Evolutionary conservation across 1,284 basidiomycete genomes (phyloP).

Genomic region (Ganoderma lucidum): DNA sequence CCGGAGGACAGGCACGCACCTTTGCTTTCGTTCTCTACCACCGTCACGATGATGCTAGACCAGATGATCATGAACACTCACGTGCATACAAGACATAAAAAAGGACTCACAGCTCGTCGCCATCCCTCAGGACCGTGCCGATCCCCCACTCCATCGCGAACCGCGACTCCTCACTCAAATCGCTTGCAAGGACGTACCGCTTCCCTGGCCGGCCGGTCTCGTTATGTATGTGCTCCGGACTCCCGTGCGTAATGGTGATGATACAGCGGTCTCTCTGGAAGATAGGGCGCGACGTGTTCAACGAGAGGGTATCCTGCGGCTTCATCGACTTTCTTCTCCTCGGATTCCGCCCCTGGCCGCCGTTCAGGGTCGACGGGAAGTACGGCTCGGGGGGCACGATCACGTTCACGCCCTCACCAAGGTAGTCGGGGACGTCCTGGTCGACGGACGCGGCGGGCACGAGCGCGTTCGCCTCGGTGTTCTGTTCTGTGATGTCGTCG

Average conservation of each 20-base stretch:
- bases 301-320: conserved; percentile 64
- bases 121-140: conserved; percentile 94
- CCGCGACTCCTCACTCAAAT: conserved; percentile 91
- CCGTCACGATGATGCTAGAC: conserved; percentile 79
- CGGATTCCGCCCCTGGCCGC: conserved; percentile 51
- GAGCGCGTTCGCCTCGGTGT: conserved; percentile 80
- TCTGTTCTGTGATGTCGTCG: conserved; percentile 79
- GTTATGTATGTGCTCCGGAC: conserved; percentile 66
- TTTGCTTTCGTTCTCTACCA: conserved; percentile 94
- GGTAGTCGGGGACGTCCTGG: conserved; percentile 70
- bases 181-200: conserved; percentile 91
- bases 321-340: conserved; percentile 67
- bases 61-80: conserved; percentile 15
- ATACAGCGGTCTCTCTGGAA: conserved; percentile 95
- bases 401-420: conserved; percentile 91
- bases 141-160: conserved; percentile 97
- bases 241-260: conserved; percentile 87
- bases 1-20: conserved; percentile 51
- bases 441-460: conserved; percentile 53
- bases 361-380: conserved; percentile 76
- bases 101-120: conserved; percentile 79
- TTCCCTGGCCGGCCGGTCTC: conserved; percentile 63
- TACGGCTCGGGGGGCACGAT: conserved; percentile 83
- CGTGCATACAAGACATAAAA: conserved; percentile 1
- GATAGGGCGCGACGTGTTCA: conserved; percentile 77